phyloP scores from a whole-genome alignment of 108 stramenopile species.

The Cyclotella sp. region DNA sequence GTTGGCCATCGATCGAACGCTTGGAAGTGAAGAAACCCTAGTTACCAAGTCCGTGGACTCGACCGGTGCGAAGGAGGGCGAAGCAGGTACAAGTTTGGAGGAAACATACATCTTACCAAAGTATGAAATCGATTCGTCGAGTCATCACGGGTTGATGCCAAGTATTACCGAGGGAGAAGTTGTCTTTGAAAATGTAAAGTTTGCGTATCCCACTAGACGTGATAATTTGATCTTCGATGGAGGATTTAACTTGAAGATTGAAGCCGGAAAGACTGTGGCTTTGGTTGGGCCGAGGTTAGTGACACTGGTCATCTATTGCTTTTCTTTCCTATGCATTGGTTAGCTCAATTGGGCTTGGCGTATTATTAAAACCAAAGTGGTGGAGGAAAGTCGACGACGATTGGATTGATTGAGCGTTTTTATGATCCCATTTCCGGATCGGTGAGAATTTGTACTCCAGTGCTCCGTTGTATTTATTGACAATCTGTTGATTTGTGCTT shows the following conservation, averaged over 20 bases:
- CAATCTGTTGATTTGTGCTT: no score
- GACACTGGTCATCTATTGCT: conserved; percentile 43
- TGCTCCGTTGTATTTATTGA: no score
- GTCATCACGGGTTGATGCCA: conserved; percentile 61
- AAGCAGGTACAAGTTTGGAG: conserved; percentile 25
- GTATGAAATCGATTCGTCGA: conserved; percentile 71
- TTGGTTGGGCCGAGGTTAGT: conserved; percentile 79
- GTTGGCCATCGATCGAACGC: conserved; percentile 61
- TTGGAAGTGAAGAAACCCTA: conserved; percentile 44
- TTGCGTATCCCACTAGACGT: conserved; percentile 87
- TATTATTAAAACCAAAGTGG: conserved; percentile 39
- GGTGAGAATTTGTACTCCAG: conserved; percentile 28
- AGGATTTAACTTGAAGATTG: conserved; percentile 62
- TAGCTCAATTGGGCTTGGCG: no score
- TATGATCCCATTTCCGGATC: conserved; percentile 86
- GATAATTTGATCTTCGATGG: conserved; percentile 61
- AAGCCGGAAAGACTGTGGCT: conserved; percentile 59
- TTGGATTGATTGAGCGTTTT: conserved; percentile 87
- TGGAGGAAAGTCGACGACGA: conserved; percentile 78
- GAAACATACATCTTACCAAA: conserved; percentile 37
- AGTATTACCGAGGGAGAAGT: conserved; percentile 59
- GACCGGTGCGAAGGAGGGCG: conserved; percentile 12
- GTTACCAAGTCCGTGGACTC: conserved; percentile 36
- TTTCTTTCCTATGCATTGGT: no score
- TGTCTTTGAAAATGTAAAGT: conserved; percentile 71